Evolutionary conservation across 805 yeast genomes (phyloP).

Genomic region (Saccharomyces mikatae): DNA sequence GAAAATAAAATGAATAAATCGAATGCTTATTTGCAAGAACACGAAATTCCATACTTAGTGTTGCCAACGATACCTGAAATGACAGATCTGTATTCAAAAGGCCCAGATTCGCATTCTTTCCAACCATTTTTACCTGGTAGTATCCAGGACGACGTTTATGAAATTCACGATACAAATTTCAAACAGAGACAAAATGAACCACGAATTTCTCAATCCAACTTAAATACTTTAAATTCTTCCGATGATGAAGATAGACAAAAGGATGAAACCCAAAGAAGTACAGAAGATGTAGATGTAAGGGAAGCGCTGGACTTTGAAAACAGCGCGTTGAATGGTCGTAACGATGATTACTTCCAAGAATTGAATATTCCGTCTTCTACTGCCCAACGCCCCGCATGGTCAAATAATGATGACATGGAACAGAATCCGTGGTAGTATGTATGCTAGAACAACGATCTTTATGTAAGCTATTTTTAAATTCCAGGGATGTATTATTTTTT

Average conservation of each 20-base stretch:
- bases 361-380: constrained; percentile 58
- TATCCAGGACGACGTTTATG: constrained; percentile 65
- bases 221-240: constrained; percentile 1
- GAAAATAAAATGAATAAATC: constrained; percentile 8
- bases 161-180: constrained; percentile 41
- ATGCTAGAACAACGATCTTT: background rate
- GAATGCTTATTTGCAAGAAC: constrained; percentile 39
- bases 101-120: constrained; percentile 41
- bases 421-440: constrained; percentile 54
- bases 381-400: constrained; percentile 34
- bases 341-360: constrained; percentile 55
- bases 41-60: constrained; percentile 44
- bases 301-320: constrained; percentile 31
- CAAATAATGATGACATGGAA: constrained; percentile 45
- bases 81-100: constrained; percentile 62
- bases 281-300: constrained; percentile 9
- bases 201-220: constrained; percentile 2
- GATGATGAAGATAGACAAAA: constrained; percentile 10
- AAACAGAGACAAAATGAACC: constrained; percentile 23
- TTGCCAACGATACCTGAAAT: constrained; percentile 71
- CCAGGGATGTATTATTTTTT: background rate
- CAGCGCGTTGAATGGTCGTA: constrained; percentile 41
- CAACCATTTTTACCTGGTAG: constrained; percentile 69
- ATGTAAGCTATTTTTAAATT: background rate
- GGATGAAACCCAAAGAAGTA: constrained; percentile 7